Conservation (phyloP, 1,284 basidiomycete genomes). For the Leccinum pachyderme region DNA sequence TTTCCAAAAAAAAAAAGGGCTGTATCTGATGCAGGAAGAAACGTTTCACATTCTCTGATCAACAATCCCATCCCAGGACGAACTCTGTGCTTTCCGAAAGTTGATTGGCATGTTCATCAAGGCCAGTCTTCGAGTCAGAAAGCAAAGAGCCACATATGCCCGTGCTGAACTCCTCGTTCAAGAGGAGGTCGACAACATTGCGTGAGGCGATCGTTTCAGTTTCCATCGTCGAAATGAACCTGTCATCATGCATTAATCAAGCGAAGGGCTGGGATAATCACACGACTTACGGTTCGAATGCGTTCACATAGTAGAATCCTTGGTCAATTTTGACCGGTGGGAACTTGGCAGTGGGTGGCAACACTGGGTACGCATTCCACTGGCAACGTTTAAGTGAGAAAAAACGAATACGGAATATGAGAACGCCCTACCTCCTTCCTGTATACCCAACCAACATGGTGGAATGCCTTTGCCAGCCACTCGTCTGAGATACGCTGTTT, state of each 20-base stretch:
- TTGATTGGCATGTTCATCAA: constrained; percentile 13
- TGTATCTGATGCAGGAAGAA: neutral
- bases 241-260: constrained; percentile 26
- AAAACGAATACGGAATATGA: neutral
- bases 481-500: constrained; percentile 60
- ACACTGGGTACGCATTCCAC: constrained; percentile 78
- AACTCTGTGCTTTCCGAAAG: constrained; percentile 39
- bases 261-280: constrained; percentile 6
- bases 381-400: constrained; percentile 28
- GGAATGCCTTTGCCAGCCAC: constrained; percentile 68
- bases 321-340: constrained; percentile 74
- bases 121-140: constrained; percentile 14
- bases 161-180: constrained; percentile 64
- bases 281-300: constrained; percentile 74
- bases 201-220: constrained; percentile 84
- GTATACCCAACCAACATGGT: constrained; percentile 78
- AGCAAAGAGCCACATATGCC: constrained; percentile 54
- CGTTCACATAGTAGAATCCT: constrained; percentile 86
- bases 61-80: constrained; percentile 70
- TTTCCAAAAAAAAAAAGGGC: neutral
- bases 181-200: constrained; percentile 78
- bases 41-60: constrained; percentile 1
- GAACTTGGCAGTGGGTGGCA: constrained; percentile 67
- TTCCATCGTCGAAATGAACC: constrained; percentile 87
- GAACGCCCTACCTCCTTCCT: constrained; percentile 65